A percentile compares a stretch with the other conserved stretches of the same genome.
These are phyloP conservation scores for Cutaneotrichosporon cutaneum DNA, from an alignment of 1,284 basidiomycete genomes.

Conservation along the genomic window DNA sequence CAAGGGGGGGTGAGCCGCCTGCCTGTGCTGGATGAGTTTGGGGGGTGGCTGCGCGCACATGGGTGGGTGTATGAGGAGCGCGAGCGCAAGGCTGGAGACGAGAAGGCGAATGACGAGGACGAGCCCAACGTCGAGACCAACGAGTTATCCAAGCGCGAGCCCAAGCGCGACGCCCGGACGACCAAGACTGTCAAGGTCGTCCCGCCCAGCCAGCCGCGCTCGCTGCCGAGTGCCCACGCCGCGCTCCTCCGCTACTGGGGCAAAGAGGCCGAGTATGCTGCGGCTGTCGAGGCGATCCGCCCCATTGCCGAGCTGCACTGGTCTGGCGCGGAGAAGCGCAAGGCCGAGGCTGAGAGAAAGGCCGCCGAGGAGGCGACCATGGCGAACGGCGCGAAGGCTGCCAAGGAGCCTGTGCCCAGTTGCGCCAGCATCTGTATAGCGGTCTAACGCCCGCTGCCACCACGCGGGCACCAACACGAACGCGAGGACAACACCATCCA, in stretches of 20 bases:
- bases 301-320: constrained; percentile 1
- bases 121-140: neutral
- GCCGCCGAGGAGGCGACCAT: neutral
- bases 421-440: neutral
- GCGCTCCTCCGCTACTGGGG: constrained; percentile 30
- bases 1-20: neutral
- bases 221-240: constrained; percentile 17
- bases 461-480: neutral
- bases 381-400: neutral
- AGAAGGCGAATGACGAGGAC: too few relatives aligned
- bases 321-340: neutral
- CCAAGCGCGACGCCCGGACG: neutral
- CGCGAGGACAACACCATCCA: neutral
- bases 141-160: neutral
- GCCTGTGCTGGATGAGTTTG: constrained; percentile 10
- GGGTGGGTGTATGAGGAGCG: constrained; percentile 5
- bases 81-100: neutral
- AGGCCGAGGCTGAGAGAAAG: neutral
- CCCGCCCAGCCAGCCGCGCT: constrained; percentile 24
- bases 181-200: neutral
- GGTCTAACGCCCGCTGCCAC: neutral
- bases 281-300: neutral
- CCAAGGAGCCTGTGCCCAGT: too few relatives aligned
- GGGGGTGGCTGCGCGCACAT: constrained; percentile 2
- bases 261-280: constrained; percentile 24